A percentile compares a stretch with the other conserved stretches of the same genome.
These are phyloP conservation scores for Sugiyamaella castrensis DNA, from an alignment of 1,139 yeast species.

Conservation along the genomic window DNA sequence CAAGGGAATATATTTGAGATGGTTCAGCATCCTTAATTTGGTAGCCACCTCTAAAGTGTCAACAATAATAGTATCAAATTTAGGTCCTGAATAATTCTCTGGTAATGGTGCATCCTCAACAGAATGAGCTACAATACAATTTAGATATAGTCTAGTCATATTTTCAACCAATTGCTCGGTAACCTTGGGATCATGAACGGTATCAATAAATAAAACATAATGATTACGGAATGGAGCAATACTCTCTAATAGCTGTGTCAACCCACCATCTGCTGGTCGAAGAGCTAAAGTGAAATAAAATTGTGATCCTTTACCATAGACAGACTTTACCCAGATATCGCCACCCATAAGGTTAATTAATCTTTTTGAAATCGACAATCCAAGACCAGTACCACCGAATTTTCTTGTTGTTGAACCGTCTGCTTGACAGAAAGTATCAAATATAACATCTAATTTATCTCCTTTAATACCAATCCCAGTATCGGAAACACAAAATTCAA, in stretches of 20 bases:
- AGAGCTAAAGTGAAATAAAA: slow-evolving; percentile 78
- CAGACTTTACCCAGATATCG: slow-evolving; percentile 82
- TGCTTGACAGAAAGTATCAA: slow-evolving; percentile 88
- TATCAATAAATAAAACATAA: slow-evolving; percentile 64
- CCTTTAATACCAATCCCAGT: slow-evolving; percentile 87
- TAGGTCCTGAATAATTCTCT: slow-evolving; percentile 41
- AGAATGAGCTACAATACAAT: slow-evolving; percentile 43
- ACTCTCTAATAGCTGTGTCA: slow-evolving; percentile 64
- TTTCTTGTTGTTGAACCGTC: slow-evolving; percentile 90
- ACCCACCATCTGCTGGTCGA: slow-evolving; percentile 64
- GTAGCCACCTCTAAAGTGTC: slow-evolving; percentile 76
- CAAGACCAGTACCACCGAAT: slow-evolving; percentile 89
- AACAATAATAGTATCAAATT: slow-evolving; percentile 76
- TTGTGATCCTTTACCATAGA: slow-evolving; percentile 77
- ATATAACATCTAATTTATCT: slow-evolving; percentile 77
- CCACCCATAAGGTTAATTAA: slow-evolving; percentile 86
- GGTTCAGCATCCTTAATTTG: slow-evolving; percentile 61
- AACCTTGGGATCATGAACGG: slow-evolving; percentile 55
- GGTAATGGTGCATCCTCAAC: slow-evolving; percentile 43
- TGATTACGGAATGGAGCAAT: slow-evolving; percentile 72
- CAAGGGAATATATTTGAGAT: slow-evolving; percentile 77
- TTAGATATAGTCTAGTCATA: slow-evolving; percentile 43
- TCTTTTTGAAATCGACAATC: slow-evolving; percentile 81
- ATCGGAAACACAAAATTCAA: slow-evolving; percentile 83
- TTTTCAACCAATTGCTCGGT: slow-evolving; percentile 51